Base-by-base conservation (phyloP, 2,329 filamentous ascomycete genomes). In the Fusarium lateritium region DNA sequence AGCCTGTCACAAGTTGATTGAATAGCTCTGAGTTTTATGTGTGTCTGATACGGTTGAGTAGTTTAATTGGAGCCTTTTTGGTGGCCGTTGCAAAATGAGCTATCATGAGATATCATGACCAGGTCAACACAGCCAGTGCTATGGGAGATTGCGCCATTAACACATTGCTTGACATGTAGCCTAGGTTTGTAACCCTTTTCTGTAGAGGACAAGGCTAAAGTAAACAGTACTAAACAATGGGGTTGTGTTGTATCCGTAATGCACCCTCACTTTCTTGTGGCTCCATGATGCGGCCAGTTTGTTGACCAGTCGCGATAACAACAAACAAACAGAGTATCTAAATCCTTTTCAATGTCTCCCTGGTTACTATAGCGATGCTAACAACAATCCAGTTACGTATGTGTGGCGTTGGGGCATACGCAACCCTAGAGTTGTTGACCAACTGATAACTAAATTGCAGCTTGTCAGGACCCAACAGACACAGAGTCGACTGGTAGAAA, bases 391-490 rank as follows among this genome's bases (percentile, higher is more conserved):
- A 24, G 19, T 19, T 24, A 24, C 6, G 5, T 13, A 31, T 31
- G 28, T 45, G 50, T 43, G 42, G 34, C 65, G 52, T 45, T 11
- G 38, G 28, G 28, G 28, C 28, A 31, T 46, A 67, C 62, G 62
- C 38, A 67, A 21, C 43, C 56, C 46, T 51, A 62, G 39, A 47
- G 76, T 26, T 77, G 71, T 26, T 77, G 71, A 51, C 79, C 73
- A 43, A 79, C 72, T 15, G 69, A 72, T 31, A 69, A 67, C 75
- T 31, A 5, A 3, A 31, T 79, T 46, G 8, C 36, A 62, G 51
- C 44, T 59, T 45, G 51, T 52, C 21, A 53, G 65, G 26, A 54
- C 28, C 33, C 7, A 4, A 51, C 47, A 34, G 14, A 36, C 28
- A 39, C 26, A 44, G 15, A 50, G 6, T 39, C 39, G 22, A 65